Evolutionary conservation across 495 filamentous ascomycete species (phyloP).

Genomic region (Usnea hakonensis): DNA sequence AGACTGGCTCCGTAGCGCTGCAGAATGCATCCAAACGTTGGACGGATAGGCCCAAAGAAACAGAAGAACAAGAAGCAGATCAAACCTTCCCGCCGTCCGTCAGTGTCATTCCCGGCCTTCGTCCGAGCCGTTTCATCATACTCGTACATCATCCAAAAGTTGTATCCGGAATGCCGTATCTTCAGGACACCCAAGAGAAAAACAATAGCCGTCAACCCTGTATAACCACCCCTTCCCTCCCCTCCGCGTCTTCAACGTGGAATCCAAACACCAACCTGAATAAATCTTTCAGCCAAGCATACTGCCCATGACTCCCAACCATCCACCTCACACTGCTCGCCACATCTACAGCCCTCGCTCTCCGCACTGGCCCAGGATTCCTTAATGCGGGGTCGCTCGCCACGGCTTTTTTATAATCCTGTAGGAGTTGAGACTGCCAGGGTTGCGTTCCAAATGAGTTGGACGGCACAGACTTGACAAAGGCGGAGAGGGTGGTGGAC

Average conservation of each 20-base stretch:
- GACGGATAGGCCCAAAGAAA: background rate
- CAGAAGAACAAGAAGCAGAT: background rate
- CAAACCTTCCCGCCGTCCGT: background rate
- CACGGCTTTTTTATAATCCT: conserved; percentile 70
- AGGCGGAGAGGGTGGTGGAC: conserved; percentile 47
- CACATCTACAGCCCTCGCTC: conserved; percentile 60
- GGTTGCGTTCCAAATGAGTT: conserved; percentile 67
- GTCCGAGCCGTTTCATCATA: background rate
- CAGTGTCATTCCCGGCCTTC: too few relatives aligned
- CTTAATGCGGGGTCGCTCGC: conserved; percentile 59
- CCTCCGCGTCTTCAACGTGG: conserved; percentile 59
- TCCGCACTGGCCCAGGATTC: conserved; percentile 40
- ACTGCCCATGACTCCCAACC: conserved; percentile 51
- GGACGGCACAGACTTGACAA: conserved; percentile 66
- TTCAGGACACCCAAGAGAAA: background rate
- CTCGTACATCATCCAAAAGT: background rate
- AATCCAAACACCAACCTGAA: conserved; percentile 82
- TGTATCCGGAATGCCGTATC: background rate
- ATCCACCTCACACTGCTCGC: conserved; percentile 70
- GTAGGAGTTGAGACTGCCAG: conserved; percentile 62
- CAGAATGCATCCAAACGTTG: background rate
- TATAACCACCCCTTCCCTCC: conserved; percentile 20
- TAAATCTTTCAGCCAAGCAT: conserved; percentile 69
- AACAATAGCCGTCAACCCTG: conserved; percentile 18
- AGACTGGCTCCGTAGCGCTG: background rate